phyloP scores from a whole-genome alignment of 2,329 filamentous ascomycete species.

The Myriosclerotinia duriaeana region DNA sequence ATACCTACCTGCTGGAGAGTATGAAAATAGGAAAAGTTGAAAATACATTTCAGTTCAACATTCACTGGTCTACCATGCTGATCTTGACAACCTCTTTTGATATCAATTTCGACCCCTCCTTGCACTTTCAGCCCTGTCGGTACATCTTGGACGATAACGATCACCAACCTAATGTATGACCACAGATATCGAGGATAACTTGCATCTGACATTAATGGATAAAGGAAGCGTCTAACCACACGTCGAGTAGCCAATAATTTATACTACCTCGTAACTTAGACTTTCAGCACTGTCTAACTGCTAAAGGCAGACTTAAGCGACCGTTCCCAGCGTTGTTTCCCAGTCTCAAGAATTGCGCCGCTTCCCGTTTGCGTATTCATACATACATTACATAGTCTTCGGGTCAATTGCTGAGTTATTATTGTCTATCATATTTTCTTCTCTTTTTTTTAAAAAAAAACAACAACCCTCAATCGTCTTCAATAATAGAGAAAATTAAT shows the following conservation, averaged over 20 bases:
- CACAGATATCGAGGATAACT: not conserved
- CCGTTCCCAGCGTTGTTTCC: not conserved
- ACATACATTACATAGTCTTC: not conserved
- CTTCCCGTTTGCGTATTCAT: constrained; percentile 4
- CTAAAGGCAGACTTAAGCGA: not conserved
- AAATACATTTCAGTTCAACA: too few relatives aligned
- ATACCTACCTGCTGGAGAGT: not conserved
- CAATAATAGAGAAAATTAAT: not conserved
- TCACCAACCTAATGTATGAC: not conserved
- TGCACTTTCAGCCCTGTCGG: constrained; percentile 3
- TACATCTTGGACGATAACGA: not conserved
- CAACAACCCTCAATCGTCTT: not conserved
- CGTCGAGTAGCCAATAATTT: not conserved
- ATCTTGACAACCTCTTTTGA: not conserved
- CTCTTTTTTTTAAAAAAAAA: not conserved
- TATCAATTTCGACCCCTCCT: not conserved
- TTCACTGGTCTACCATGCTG: not conserved
- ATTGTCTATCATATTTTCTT: too few relatives aligned
- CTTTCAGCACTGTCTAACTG: not conserved
- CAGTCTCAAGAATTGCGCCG: not conserved
- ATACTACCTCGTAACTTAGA: not conserved
- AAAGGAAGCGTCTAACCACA: not conserved
- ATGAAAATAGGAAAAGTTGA: too few relatives aligned
- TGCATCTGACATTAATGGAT: not conserved
- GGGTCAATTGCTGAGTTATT: not conserved